Evolutionary conservation across 169 alveolate species (phyloP).

Genomic region (Cryptosporidium xiaoi): DNA sequence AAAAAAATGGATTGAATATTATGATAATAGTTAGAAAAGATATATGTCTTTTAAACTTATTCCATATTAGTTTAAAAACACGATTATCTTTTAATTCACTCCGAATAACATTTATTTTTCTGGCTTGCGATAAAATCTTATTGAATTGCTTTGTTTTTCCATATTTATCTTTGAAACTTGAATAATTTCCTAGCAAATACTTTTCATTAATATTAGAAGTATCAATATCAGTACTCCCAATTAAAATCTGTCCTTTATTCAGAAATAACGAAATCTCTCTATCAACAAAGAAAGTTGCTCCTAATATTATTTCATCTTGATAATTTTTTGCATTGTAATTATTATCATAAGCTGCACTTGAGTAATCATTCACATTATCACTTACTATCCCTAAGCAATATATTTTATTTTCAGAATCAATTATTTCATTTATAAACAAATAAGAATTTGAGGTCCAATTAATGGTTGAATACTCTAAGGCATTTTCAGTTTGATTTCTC

Average conservation of each 20-base stretch:
- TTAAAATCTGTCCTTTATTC: conserved; percentile 17
- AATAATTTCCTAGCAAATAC: too few species aligned
- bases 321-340: not conserved
- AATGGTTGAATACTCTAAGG: not conserved
- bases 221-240: conserved; percentile 2
- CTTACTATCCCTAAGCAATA: conserved; percentile 66
- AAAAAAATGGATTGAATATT: too few species aligned
- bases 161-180: too few species aligned
- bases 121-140: too few species aligned
- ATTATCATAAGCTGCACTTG: not conserved
- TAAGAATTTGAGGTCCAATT: conserved; percentile 52
- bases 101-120: too few species aligned
- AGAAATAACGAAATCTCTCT: conserved; percentile 44
- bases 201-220: too few species aligned
- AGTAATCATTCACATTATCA: conserved; percentile 3
- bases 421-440: conserved; percentile 31
- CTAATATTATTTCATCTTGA: conserved; percentile 22
- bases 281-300: conserved; percentile 60
- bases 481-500: not conserved
- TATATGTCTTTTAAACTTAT: not conserved
- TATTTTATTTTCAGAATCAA: conserved; percentile 1
- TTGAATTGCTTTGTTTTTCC: too few species aligned
- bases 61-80: too few species aligned
- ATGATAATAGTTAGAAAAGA: too few species aligned
- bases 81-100: too few species aligned